phyloP scores from a whole-genome alignment of 176 grass and related monocot genomes.

The Saccharum spontaneum region DNA sequence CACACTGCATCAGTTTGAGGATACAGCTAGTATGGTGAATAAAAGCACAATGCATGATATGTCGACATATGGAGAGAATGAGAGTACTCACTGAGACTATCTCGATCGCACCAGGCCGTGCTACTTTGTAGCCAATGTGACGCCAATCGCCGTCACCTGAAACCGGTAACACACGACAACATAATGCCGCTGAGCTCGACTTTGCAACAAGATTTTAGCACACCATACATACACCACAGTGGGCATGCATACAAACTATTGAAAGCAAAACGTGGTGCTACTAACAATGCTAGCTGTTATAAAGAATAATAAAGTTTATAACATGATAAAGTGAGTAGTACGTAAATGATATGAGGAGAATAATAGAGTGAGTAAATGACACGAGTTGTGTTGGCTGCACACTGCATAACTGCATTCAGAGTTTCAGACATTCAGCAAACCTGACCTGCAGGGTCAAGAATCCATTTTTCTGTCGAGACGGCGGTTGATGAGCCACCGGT shows the following conservation, averaged over 20 bases:
- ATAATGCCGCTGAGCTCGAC: not conserved
- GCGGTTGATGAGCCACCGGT: not conserved
- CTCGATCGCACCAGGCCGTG: constrained; percentile 65
- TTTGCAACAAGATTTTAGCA: not conserved
- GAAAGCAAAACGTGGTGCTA: not conserved
- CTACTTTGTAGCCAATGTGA: constrained; percentile 78
- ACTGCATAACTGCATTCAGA: not conserved
- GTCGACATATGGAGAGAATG: not conserved
- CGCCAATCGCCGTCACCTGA: constrained; percentile 75
- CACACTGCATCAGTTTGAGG: not conserved
- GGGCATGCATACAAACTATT: not conserved
- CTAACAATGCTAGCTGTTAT: not conserved
- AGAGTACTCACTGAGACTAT: constrained; percentile 53
- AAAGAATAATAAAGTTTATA: not conserved
- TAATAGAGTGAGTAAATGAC: too few species aligned
- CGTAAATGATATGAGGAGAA: not conserved
- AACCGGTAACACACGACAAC: not conserved
- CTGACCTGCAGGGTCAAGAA: constrained; percentile 51
- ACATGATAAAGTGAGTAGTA: not conserved
- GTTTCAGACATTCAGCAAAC: not conserved
- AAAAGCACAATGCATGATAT: not conserved
- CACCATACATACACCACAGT: not conserved
- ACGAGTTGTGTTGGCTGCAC: too few species aligned
- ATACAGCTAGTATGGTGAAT: not conserved
- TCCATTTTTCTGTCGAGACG: constrained; percentile 46